Evolutionary conservation across 305 asterid genomes (phyloP), one percentile per base, ranked within the genome.

Genomic region (Fraxinus sp.): DNA sequence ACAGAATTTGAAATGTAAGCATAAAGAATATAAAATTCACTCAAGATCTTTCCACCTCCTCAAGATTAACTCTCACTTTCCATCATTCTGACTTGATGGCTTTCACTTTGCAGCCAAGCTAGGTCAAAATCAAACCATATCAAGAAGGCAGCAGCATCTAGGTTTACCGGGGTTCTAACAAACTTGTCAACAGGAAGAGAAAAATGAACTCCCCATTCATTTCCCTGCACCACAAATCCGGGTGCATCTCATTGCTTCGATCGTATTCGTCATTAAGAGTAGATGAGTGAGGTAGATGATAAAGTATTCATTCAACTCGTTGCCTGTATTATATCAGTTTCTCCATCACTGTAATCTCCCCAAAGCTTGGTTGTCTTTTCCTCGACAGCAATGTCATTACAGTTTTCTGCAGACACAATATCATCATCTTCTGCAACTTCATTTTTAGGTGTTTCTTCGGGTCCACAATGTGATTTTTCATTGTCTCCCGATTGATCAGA

Each of bases 331-430:
- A 82, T 86, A 82, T 92, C 93, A 57, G 85, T 86, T 89, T 91
- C 94, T 46, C 91, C 87, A 55, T 90, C 95, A 79, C 91, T 87
- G 52, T 82, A 86, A 83, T 89, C 93, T 89, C 95, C 94, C 90
- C 93, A 88, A 74, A 85, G 78, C 86, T 89, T 90, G 37, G 85
- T 81, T 79, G 87, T 83, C 85, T 87, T 89, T 73, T 83, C 93
- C 77, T 91, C 93, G 55, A 46, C 86, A 77, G 78, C 78, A 64
- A 79, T 16, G 39, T 78, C 64, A 28, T 62, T 77, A 35, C 86
- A 81, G 32, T 44, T 81, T 46, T 70, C 75, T 44, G 85, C 79
- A 7, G 84, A 79, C 33, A 74, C 79, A 22, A 36, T 66, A 81
- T 84, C 84, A 7, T 81, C 62, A 83, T 76, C 70, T 85, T 78